Evolutionary conservation across 2,329 filamentous ascomycete genomes (phyloP), one percentile per base, ranked within the genome.

Genomic region (Dothiorella sarmentorum): DNA sequence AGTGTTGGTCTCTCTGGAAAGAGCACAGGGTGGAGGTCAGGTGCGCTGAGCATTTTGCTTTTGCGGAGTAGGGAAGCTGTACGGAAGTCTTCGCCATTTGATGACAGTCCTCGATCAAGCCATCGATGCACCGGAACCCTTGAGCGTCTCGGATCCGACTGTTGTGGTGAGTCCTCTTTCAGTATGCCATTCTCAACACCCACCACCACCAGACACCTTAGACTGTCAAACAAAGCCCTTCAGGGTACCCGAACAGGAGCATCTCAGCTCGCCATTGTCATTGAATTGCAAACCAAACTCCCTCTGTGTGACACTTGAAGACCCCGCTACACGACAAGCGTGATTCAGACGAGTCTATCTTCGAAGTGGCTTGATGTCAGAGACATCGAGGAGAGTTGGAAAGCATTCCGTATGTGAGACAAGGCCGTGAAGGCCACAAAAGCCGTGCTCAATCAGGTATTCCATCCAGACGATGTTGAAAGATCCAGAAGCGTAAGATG

Each of bases 271-370:
- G 70, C 69, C 73, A 65, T 42, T 9, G 10, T 65, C 29, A 63
- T 65, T 64, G 68, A 62, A 66, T 70, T 44, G 29, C 53, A 44
- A n/a, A 15, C 20, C 51, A 3, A 9, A 15, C 31, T 27, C 71
- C 68, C 73, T 76, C 72, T 73, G 72, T 74, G 5, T 38, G 51
- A 70, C 67, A 67, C 70, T 65, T 71, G 70, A 73, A 64, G 76
- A 79, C 79, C 82, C 84, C 82, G 83, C 83, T 82, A 75, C 77
- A 72, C 71, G 66, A 63, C 61, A 60, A 45, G 63, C 65, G 68
- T 76, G 81, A 74, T 85, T 83, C 83, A 68, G 83, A 77, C 83
- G 80, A 85, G 82, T 81, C 79, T 75, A 76, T 75, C 69, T 68
- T 63, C 31, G 63, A 67, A 68, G 68, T 68, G 64, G 65, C 31